Evolutionary conservation across 768 basidiomycete genomes (phyloP).

Genomic region (Hysterangium stoloniferum): DNA sequence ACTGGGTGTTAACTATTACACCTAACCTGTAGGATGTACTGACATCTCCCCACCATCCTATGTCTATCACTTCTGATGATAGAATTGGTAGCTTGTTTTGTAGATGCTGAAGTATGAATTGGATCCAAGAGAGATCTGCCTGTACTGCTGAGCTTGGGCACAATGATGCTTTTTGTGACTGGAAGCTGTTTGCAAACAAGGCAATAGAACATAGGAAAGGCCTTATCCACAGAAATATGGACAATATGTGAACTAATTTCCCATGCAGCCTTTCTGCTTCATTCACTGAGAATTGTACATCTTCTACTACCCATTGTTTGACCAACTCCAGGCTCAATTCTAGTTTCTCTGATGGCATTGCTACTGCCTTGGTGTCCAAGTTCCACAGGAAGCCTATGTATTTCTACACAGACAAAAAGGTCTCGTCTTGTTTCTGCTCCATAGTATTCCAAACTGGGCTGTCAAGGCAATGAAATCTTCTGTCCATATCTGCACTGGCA

Average conservation of each 20-base stretch:
- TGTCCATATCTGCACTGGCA: constrained; percentile 19
- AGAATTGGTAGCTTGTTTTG: constrained; percentile 16
- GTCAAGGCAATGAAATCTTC: constrained; percentile 24
- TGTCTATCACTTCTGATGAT: constrained; percentile 16
- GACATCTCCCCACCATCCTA: constrained; percentile 30
- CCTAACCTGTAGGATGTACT: constrained; percentile 31
- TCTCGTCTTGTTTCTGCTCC: constrained; percentile 24
- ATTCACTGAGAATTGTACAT: constrained; percentile 3
- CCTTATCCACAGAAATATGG: constrained; percentile 21
- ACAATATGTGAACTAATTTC: constrained; percentile 25
- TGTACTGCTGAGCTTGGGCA: constrained; percentile 8
- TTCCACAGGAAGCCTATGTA: constrained; percentile 34
- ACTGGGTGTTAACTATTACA: constrained; percentile 21
- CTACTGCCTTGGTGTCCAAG: constrained; percentile 16
- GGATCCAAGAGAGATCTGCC: too few species aligned
- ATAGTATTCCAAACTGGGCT: constrained; percentile 22
- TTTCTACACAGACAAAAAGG: constrained; percentile 17
- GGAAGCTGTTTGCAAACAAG: constrained; percentile 19
- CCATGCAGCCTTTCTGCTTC: constrained; percentile 25
- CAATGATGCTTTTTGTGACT: constrained; percentile 12
- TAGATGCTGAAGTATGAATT: constrained; percentile 13
- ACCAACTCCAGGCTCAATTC: constrained; percentile 10
- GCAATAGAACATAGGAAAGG: constrained; percentile 20
- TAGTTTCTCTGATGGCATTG: constrained; percentile 22
- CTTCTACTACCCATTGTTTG: constrained; percentile 7